Base-by-base conservation (phyloP, 2,329 filamentous ascomycete species). In the Trichoderma gracile region DNA sequence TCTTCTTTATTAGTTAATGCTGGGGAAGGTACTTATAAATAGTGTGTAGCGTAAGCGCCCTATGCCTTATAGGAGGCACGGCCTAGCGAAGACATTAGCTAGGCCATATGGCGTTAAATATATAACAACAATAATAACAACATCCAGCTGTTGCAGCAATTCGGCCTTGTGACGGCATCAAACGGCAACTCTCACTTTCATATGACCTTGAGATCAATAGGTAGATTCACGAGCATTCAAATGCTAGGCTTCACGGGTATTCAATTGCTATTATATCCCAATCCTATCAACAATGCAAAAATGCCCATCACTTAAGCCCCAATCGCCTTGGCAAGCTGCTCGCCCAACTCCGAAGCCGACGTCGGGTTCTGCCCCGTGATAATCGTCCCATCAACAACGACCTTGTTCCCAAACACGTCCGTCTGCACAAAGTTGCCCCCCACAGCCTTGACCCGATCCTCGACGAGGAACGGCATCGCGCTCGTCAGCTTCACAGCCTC, bases 361-460 rank as follows among this genome's bases (percentile, higher is more conserved):
- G 77, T 78, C 25, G 84, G 84, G 74, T 86, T 86, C 79, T 86
- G 84, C 1, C 84, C 84, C 0, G 84, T 84, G 64, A 86, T 83
- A 40, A 86, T 66, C 67, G 77, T 78, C 9, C 83, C 84, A 49
- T 82, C 78, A 3, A 83, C 80, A 0, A 81, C 78, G 0, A 84
- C 78, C 72, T 82, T 79, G 68, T 79, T 78, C 7, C 70, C 80
- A 79, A 78, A 84, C 5, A 79, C 74, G 1, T 72, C 77, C 0
- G 85, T 82, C 78, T 86, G 86, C 68, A 81, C 80, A 70, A 82
- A 89, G 55, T 78, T 79, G 21, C 80, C 88, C 7, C 84, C 84
- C 15, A 75, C 79, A 14, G 79, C 78, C 71, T 79, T 75, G 62
- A 89, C 76, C 68, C 79, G 78, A 42, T 81, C 79, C 78, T 89